phyloP scores from a whole-genome alignment of 225 moss, liverwort and hornwort genomes.

The Takakia lepidozioides region DNA sequence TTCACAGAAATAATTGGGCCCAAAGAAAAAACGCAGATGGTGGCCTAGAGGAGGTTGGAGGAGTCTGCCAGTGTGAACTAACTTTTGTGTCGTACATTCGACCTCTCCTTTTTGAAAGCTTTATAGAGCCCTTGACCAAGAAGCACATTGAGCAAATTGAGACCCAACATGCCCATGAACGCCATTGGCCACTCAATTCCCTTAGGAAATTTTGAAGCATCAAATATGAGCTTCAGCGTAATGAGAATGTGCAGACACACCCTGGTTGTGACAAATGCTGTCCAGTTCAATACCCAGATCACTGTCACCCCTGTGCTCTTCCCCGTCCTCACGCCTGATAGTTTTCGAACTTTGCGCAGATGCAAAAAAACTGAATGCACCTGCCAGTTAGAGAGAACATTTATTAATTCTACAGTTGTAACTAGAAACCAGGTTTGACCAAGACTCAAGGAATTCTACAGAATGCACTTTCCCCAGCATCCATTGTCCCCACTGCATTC shows the following conservation, averaged over 20 bases:
- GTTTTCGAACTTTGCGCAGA: slow-evolving; percentile 55
- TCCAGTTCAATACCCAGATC: slow-evolving; percentile 77
- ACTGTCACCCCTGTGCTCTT: too few species aligned
- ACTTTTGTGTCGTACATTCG: too few species aligned
- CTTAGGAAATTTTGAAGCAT: slow-evolving; percentile 54
- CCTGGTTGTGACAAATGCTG: slow-evolving; percentile 58
- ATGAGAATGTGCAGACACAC: slow-evolving; percentile 51
- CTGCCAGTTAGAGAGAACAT: slow-evolving; percentile 24
- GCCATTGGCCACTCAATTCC: slow-evolving; percentile 87
- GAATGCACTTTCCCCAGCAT: too few species aligned
- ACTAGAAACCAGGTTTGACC: too few species aligned
- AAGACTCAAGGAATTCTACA: too few species aligned
- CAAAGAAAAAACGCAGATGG: too few species aligned
- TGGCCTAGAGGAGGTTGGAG: too few species aligned
- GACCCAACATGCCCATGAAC: slow-evolving; percentile 65
- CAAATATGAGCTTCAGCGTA: slow-evolving; percentile 55
- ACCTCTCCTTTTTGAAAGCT: slow-evolving; percentile 46
- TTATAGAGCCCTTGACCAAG: slow-evolving; percentile 77
- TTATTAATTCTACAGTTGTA: too few species aligned
- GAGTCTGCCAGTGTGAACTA: too few species aligned
- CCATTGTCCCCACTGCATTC: too few species aligned
- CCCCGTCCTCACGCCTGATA: too few species aligned
- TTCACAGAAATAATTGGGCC: too few species aligned
- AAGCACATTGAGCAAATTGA: slow-evolving; percentile 66
- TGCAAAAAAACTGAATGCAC: slow-evolving; percentile 87